Evolutionary conservation across 2,329 filamentous ascomycete genomes (phyloP).

Genomic region (Trichoderma endophyticum): DNA sequence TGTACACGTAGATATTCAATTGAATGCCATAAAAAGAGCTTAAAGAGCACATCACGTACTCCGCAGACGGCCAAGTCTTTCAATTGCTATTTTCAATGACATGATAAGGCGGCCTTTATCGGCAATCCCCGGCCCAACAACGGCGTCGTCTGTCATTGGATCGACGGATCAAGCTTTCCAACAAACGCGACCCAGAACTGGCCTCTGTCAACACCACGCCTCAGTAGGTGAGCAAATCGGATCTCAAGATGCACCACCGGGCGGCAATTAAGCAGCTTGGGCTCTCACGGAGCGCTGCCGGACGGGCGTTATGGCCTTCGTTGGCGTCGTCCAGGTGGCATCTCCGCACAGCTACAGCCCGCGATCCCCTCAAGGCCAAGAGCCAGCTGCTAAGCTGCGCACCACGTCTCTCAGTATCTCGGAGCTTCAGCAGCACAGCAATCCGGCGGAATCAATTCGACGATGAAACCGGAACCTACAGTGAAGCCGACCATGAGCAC

Average conservation of each 20-base stretch:
- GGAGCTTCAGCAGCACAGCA: neutral
- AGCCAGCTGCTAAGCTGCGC: neutral
- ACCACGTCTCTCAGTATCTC: neutral
- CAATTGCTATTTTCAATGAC: neutral
- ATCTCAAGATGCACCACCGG: constrained; percentile 4
- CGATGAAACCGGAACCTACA: constrained; percentile 6
- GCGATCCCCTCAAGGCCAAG: neutral
- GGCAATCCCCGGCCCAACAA: constrained; percentile 13
- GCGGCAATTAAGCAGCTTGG: neutral
- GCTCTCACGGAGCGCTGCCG: neutral
- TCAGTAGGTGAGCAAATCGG: neutral
- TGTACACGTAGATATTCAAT: neutral
- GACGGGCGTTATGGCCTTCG: neutral
- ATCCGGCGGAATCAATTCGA: neutral
- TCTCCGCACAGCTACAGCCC: neutral
- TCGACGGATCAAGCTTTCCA: neutral
- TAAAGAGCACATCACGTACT: neutral
- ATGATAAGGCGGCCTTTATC: constrained; percentile 6
- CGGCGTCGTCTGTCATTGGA: neutral
- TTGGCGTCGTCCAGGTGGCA: neutral
- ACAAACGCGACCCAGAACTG: neutral
- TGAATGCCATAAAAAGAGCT: neutral
- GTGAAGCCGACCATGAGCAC: constrained; percentile 7
- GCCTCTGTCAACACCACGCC: neutral
- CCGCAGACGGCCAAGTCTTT: neutral